phyloP scores from a whole-genome alignment of 2,329 filamentous ascomycete genomes.

The Lachnum nothofagi region DNA sequence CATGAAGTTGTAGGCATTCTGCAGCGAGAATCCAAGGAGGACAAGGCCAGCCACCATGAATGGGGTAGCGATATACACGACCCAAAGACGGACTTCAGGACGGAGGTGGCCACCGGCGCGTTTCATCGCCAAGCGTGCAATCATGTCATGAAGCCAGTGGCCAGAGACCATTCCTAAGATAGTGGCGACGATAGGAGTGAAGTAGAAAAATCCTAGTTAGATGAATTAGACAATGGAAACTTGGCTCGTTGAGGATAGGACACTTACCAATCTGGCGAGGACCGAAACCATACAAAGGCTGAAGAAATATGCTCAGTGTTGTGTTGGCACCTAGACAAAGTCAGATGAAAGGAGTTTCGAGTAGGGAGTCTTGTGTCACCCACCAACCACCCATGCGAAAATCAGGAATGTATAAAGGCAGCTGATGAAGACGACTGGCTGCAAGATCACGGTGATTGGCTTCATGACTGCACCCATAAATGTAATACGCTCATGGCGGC shows the following conservation, averaged over 20 bases:
- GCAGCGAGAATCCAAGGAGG: constrained; percentile 21
- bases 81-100: constrained; percentile 7
- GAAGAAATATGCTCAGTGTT: too few relatives aligned
- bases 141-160: constrained; percentile 28
- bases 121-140: constrained; percentile 25
- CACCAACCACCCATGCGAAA: too few relatives aligned
- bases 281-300: constrained; percentile 23
- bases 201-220: constrained; percentile 28
- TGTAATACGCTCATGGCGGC: constrained; percentile 29
- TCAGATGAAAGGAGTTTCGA: too few relatives aligned
- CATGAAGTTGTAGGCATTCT: constrained; percentile 12
- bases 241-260: constrained; percentile 15
- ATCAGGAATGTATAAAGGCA: constrained; percentile 23
- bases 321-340: too few relatives aligned
- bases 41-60: constrained; percentile 23
- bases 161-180: constrained; percentile 27
- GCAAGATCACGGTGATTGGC: constrained; percentile 15
- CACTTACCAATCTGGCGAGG: constrained; percentile 19
- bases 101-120: constrained; percentile 10
- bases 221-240: too few relatives aligned
- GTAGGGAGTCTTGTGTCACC: too few relatives aligned
- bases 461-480: constrained; percentile 19
- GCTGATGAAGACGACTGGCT: constrained; percentile 18
- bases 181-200: constrained; percentile 29
- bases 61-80: constrained; percentile 9